Evolutionary conservation across 495 filamentous ascomycete genomes (phyloP), one percentile per base, ranked within the genome.

Genomic region (Penicillium salamii): DNA sequence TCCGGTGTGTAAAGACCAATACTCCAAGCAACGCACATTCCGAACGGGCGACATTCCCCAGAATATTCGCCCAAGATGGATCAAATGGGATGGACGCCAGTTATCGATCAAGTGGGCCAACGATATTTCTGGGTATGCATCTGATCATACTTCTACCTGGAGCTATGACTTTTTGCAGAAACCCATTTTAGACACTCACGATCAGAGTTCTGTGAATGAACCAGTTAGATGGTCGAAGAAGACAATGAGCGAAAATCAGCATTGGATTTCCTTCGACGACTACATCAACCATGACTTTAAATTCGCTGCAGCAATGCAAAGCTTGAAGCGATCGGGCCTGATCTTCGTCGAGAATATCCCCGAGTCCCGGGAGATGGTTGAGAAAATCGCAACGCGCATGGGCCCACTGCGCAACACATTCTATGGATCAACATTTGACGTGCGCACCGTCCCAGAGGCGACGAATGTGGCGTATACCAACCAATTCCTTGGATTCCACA

Each of bases 401-500:
- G 91, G 91, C 0, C 76, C 77, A 0, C 57, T 96, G 9, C 83
- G 88, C 44, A 81, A 88, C 53, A 88, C 90, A 13, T 93, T 97
- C 62, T 96, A 96, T 68, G 92, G 92, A 26, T 65, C 68, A 35
- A 96, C 90, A 1, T 96, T 89, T 87, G 89, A 96, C 67, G 91
- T 97, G 20, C 81, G 77, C 44, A 84, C 77, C 7, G 83, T 90
- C 26, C 82, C 86, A 2, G 53, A 84, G 36, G 87, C 90, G 33
- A 89, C 89, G 62, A 97, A 97, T 57, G 84, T 97, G 7, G 92
- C 92, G 12, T 96, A 97, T 70, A 96, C 91, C 3, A 81, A 72
- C 61, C 72, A 83, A 35, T 81, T 81, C 55, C 81, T 96, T 1
- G 88, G 86, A 14, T 81, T 93, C 31, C 92, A 97, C 67, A 92